Base-by-base conservation (phyloP, 257 asterid species). In the Ilex aquifolium region DNA sequence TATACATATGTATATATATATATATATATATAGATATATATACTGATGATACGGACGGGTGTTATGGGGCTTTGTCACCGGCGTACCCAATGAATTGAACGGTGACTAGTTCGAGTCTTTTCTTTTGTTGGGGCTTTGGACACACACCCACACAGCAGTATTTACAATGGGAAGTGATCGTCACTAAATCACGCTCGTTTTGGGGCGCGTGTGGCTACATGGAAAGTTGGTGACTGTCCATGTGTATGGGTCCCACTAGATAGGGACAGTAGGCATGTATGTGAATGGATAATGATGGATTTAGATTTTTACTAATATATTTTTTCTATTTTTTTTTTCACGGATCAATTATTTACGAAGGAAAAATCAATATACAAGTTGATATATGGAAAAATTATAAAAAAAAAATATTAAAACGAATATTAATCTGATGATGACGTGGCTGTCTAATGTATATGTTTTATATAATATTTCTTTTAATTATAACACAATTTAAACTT, bases 1-100 rank as follows among this genome's bases (percentile, higher is more conserved):
- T 4, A 36, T 4, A 4, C 7, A 36, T 36, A 73, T 36, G 42
- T 46, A 57, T 59, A 60, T 14, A 64, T 13, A 53, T 50, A 61
- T 62, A 63, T 50, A 36, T 9, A 13, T 58, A 39, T 53, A 16
- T 48, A 9, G 32, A 21, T 21, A 21, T 21, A 21, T 21, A 21
- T 21, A 21, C 27, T 21, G 27, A 21, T 21, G 27, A 21, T 21
- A 21, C 27, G 63, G 40, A 9, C 32, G 56, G 29, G 49, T 56
- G 52, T 15, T 7, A 32, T 60, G 74, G 32, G 81, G 59, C 64
- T 70, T 71, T 76, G 75, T 72, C 88, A 60, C 86, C 85, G 86
- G 84, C 62, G 74, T 59, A 71, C 62, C 39, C 50, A 57, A 31
- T 61, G 21, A 46, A 74, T 61, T 65, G 77, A 64, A 79, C 73